Evolutionary conservation across 495 filamentous ascomycete species (phyloP), one percentile per base, ranked within the genome.

Genomic region (Lasiosphaeria ovina): DNA sequence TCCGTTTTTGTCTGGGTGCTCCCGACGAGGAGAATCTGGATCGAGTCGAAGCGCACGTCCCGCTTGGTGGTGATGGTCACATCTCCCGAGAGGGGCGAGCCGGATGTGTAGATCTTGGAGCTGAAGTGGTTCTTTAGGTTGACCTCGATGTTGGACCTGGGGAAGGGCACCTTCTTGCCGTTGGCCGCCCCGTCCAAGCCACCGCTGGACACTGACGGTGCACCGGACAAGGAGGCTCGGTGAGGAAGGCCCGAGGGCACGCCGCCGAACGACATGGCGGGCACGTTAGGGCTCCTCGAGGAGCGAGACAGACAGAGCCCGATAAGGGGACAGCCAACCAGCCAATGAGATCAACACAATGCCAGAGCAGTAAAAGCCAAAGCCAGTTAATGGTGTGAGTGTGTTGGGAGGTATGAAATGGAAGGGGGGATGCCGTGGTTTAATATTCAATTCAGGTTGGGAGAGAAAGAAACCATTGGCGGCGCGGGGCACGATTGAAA

Each of bases 1-100:
- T 82, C 75, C 35, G 80, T 63, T 42, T 66, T 71, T 0, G 77
- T 77, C 62, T 70, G 74, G 45, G 68, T 75, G 7, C 60, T 78
- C 74, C 94, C 94, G 66, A 93, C 83, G 49, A 98, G 85, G 1
- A 88, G 78, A 67, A 98, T 93, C 58, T 90, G 83, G 53, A 98
- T 71, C 31, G 86, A 78, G 61, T 96, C 90, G 72, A 98, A 97
- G 48, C 80, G 77, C 6, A 84, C 87, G 62, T 93, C 88, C 49
- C 62, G 73, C 55, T 80, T 75, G 32, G 82, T 78, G 1, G 80
- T 79, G 34, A 85, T 87, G 61, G 91, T 78, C 33, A 79, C 73
- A 42, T 75, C 53, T 24, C 79, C 81, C 38, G 69, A 68, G 5
- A 84, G 58, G 51, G 75, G 69, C 11, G 80, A 80, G 12, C 67